Conservation (phyloP, 202 grass and related monocot genomes). For the Eragrostis tef region DNA sequence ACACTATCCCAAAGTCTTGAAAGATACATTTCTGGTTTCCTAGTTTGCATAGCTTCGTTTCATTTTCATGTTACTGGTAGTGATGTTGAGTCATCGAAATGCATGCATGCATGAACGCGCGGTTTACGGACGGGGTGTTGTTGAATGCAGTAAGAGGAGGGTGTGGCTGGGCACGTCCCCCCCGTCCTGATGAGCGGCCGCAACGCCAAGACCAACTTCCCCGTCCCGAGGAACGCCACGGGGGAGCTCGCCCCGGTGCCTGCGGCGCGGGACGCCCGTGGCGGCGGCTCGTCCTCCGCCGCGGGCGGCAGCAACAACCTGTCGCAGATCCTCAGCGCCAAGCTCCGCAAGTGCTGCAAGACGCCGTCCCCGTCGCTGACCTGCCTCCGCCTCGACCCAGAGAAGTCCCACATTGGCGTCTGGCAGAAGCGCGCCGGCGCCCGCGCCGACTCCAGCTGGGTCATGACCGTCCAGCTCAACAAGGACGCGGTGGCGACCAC, state of each 20-base stretch:
- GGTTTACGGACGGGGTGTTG: neutral
- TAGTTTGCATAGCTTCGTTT: neutral
- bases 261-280: neutral
- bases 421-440: constrained; percentile 98
- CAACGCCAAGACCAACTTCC: constrained; percentile 99
- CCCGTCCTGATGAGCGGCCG: constrained; percentile 97
- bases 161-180: constrained; percentile 96
- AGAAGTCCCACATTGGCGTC: constrained; percentile 98
- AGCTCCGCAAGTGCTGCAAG: constrained; percentile 94
- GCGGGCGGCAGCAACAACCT: constrained; percentile 35
- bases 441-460: constrained; percentile 92
- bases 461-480: constrained; percentile 95
- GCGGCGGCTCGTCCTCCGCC: constrained; percentile 29
- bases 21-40: constrained; percentile 28
- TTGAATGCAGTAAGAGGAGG: constrained; percentile 81
- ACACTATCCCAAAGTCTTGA: constrained; percentile 4
- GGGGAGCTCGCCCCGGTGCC: constrained; percentile 54
- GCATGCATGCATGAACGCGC: constrained; percentile 1
- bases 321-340: constrained; percentile 95
- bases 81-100: neutral
- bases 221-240: constrained; percentile 54
- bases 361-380: constrained; percentile 90
- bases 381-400: constrained; percentile 93
- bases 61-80: constrained; percentile 10
- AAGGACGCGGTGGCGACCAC: neutral